Evolutionary conservation across 495 filamentous ascomycete genomes (phyloP), one percentile per base, ranked within the genome.

Genomic region (Xylaria palmicola): DNA sequence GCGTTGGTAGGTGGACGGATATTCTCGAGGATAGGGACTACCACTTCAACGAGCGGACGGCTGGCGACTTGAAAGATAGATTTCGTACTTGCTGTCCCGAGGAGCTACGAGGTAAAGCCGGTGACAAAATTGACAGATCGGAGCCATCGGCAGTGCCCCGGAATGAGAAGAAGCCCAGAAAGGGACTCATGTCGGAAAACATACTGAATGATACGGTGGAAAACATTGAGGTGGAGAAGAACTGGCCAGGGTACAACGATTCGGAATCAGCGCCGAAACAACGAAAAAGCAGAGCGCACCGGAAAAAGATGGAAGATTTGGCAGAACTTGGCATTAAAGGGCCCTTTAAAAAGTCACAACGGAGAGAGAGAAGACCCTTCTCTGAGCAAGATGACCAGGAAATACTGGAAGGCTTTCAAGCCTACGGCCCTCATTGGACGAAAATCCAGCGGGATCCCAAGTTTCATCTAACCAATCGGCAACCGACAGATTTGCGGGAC

Each of bases 1-100:
- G 92, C 0, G 87, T 95, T 54, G 92, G 92, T 19, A 91, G 86
- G 68, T 97, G 92, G 92, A 94, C 88, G 37, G 84, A 85, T 43
- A 95, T 97, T 15, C 72, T 94, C n/a, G 81, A 88, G 10, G 86
- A 92, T 59, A 76, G 85, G 1, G 85, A 87, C 26, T 88, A 90
- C 65, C 78, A 76, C 17, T 97, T 97, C 74, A 87, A 92, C 65
- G 81, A 82, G 32, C 82, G 92, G 40, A 88, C 85, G 30, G 85
- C 89, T 17, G 86, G 90, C 10, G 92, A 97, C 68, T 72, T 97
- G 60, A 97, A 96, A 77, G 92, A 97, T 72, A 83, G 88, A 22
- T 92, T 92, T 65, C 83, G 89, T 32, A 90, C 90, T 4, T 90
- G 88, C 69, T 91, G 88, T 67, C 91, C 91, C 0, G 74, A 73